Conservation (phyloP, 768 basidiomycete species). For the Leccinum subtestaceum region DNA sequence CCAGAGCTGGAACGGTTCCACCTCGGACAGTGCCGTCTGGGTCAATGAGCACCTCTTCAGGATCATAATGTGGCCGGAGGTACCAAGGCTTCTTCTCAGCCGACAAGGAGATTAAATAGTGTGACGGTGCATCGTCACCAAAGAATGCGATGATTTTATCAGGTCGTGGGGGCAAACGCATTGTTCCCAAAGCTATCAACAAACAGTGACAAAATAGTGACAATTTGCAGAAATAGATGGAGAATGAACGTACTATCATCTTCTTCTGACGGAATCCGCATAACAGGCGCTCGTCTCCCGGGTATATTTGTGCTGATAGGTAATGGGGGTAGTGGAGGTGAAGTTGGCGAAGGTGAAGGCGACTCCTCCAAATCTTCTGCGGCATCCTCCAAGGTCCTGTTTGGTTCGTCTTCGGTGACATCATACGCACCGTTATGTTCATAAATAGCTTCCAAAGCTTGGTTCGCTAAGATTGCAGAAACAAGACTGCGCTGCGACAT, state of each 20-base stretch:
- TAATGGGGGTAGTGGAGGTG: slow-evolving; percentile 9
- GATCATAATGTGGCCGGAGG: slow-evolving; percentile 52
- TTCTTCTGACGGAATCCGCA: slow-evolving; percentile 9
- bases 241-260: slow-evolving; percentile 14
- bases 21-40: slow-evolving; percentile 62
- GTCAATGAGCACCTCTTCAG: slow-evolving; percentile 58
- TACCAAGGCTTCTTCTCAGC: slow-evolving; percentile 55
- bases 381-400: slow-evolving; percentile 11
- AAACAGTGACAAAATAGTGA: slow-evolving; percentile 3
- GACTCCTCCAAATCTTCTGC: slow-evolving; percentile 3
- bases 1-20: slow-evolving; percentile 57
- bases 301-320: slow-evolving; percentile 12
- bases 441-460: slow-evolving; percentile 19
- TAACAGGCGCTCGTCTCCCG: neutral
- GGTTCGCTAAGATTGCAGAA: slow-evolving; percentile 25
- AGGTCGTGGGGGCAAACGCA: slow-evolving; percentile 20
- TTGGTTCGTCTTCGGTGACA: slow-evolving; percentile 9
- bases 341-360: neutral
- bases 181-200: slow-evolving; percentile 12
- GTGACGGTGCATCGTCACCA: slow-evolving; percentile 48
- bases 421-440: slow-evolving; percentile 11
- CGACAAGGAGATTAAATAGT: slow-evolving; percentile 39
- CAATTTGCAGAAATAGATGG: neutral
- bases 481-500: slow-evolving; percentile 41
- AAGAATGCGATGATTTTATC: slow-evolving; percentile 50